Evolutionary conservation across 768 basidiomycete genomes (phyloP).

Genomic region (Tulasnella sp.): DNA sequence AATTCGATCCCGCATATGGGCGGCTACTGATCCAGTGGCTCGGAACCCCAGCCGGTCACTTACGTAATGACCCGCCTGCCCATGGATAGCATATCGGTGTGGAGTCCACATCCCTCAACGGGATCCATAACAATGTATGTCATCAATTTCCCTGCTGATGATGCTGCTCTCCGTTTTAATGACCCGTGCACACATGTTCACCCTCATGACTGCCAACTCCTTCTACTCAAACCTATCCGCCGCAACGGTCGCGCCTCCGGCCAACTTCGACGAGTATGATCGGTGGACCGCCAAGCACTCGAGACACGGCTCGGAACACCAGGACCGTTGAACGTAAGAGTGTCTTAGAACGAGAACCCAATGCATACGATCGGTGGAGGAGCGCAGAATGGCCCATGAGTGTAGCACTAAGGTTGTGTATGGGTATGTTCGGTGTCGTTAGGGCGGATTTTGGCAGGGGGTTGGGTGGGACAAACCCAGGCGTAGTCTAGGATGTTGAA

Average conservation of each 20-base stretch:
- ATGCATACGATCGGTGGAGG: constrained; percentile 12
- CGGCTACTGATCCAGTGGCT: background rate
- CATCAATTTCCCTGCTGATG: constrained; percentile 75
- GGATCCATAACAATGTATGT: constrained; percentile 51
- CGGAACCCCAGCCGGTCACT: constrained; percentile 63
- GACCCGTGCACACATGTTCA: constrained; percentile 58
- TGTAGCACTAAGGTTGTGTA: constrained; percentile 19
- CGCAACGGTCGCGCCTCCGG: no score
- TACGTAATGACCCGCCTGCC: constrained; percentile 85
- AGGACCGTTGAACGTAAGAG: constrained; percentile 68
- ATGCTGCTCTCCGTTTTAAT: constrained; percentile 70
- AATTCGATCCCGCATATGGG: constrained; percentile 35
- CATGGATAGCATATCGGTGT: constrained; percentile 78
- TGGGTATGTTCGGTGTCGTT: constrained; percentile 70
- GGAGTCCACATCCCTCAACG: constrained; percentile 84
- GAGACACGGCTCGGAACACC: constrained; percentile 85
- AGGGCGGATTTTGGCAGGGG: background rate
- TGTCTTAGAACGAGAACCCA: constrained; percentile 46
- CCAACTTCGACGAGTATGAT: no score
- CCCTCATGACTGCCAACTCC: constrained; percentile 80
- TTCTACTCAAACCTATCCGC: constrained; percentile 67
- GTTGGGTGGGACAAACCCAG: background rate
- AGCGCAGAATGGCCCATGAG: constrained; percentile 6
- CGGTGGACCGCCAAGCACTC: no score
- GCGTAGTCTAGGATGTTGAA: background rate